Conservation (phyloP, 306 rosid species). For the Citrullus colocynthis region DNA sequence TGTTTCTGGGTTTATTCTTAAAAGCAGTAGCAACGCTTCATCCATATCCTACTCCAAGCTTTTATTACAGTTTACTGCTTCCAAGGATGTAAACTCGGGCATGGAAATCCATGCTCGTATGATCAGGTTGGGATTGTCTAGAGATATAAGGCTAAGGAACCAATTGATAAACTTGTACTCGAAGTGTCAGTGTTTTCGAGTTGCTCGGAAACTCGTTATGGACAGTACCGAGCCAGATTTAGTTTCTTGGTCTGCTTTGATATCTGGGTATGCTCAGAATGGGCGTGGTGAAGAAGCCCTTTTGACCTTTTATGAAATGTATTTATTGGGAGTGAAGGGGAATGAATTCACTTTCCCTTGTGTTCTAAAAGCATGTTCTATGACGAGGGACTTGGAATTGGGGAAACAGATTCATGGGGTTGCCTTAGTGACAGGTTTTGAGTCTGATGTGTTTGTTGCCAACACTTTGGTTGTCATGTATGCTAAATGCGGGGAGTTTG, state of each 20-base stretch:
- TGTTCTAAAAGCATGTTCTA: conserved; percentile 68
- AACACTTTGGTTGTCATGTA: conserved; percentile 81
- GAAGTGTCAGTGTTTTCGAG: conserved; percentile 28
- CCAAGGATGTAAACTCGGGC: conserved; percentile 35
- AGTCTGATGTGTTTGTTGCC: conserved; percentile 57
- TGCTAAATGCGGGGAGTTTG: conserved; percentile 53
- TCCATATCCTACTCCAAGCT: conserved; percentile 28
- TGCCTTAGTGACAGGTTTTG: conserved; percentile 54
- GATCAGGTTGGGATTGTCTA: conserved; percentile 43
- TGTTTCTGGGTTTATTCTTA: neutral
- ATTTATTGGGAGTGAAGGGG: conserved; percentile 36
- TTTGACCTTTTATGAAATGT: conserved; percentile 47
- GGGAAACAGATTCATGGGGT: conserved; percentile 61
- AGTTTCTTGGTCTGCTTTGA: conserved; percentile 73
- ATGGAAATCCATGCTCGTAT: conserved; percentile 58
- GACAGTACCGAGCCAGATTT: conserved; percentile 44
- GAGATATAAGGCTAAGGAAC: conserved; percentile 27
- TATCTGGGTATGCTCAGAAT: conserved; percentile 66
- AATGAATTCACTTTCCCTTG: conserved; percentile 66
- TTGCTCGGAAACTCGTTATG: conserved; percentile 52
- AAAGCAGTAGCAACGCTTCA: neutral
- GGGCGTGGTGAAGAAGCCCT: conserved; percentile 50
- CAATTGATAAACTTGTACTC: conserved; percentile 38
- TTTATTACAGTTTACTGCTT: conserved; percentile 42
- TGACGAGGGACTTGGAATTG: conserved; percentile 30